phyloP scores from a whole-genome alignment of 495 filamentous ascomycete species.

The Daldinia loculata region DNA sequence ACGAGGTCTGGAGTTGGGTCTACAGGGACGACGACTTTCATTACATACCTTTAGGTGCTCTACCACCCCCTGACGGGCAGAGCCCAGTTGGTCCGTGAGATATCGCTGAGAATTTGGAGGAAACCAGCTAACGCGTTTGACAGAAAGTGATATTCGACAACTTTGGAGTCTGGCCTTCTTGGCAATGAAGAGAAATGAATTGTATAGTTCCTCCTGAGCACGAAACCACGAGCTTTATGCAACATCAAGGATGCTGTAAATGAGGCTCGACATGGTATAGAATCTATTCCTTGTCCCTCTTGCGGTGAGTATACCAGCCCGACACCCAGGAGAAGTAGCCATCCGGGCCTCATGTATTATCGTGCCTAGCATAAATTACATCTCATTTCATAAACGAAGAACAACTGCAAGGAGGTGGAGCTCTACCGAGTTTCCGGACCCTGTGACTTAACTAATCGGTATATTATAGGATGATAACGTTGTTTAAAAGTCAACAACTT shows the following conservation, averaged over 20 bases:
- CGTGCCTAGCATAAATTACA: constrained; percentile 24
- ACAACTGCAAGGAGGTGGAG: constrained; percentile 21
- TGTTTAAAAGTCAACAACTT: constrained; percentile 4
- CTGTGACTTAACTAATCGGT: constrained; percentile 27
- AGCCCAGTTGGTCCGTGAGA: constrained; percentile 45
- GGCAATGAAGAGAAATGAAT: constrained; percentile 55
- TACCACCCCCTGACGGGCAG: constrained; percentile 61
- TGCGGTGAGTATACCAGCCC: background rate
- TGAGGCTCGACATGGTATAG: constrained; percentile 13
- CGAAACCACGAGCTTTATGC: background rate
- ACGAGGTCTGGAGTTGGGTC: constrained; percentile 71
- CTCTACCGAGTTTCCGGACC: constrained; percentile 8
- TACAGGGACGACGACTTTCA: constrained; percentile 60
- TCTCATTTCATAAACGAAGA: constrained; percentile 28
- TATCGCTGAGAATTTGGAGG: background rate
- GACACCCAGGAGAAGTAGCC: background rate
- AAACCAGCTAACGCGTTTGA: constrained; percentile 29
- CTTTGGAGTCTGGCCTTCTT: constrained; percentile 67
- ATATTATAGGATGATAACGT: constrained; percentile 11
- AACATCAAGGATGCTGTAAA: background rate
- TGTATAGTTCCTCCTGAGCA: constrained; percentile 8
- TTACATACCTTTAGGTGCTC: constrained; percentile 59
- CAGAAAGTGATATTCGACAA: constrained; percentile 62
- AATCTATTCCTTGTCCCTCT: background rate
- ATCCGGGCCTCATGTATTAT: constrained; percentile 16